phyloP scores from a whole-genome alignment of 805 yeast genomes.

The Kodamaea laetipori region DNA sequence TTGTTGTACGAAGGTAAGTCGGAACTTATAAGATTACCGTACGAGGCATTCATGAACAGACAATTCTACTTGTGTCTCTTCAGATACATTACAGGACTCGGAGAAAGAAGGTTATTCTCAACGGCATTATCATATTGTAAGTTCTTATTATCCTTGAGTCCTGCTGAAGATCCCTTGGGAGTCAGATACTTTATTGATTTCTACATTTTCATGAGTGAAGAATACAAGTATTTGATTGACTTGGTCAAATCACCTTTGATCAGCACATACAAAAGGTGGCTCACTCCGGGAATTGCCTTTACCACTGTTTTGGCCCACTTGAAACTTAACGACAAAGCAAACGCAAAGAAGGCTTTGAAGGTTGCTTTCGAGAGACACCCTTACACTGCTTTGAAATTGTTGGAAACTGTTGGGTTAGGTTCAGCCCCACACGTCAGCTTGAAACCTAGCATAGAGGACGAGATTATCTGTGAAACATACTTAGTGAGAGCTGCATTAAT shows the following conservation, averaged over 20 bases:
- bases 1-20: constrained; percentile 48
- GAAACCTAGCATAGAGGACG: constrained; percentile 10
- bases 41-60: constrained; percentile 71
- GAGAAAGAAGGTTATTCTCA: constrained; percentile 72
- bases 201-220: constrained; percentile 67
- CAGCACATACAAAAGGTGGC: constrained; percentile 63
- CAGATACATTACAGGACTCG: constrained; percentile 67
- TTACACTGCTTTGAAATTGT: constrained; percentile 52
- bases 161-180: constrained; percentile 82
- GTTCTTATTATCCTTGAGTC: constrained; percentile 65
- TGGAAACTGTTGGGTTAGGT: constrained; percentile 48
- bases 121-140: constrained; percentile 81
- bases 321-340: constrained; percentile 37
- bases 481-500: constrained; percentile 53
- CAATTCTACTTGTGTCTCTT: constrained; percentile 75
- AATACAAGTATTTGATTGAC: constrained; percentile 61
- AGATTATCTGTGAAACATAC: constrained; percentile 48
- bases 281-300: constrained; percentile 69
- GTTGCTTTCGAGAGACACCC: constrained; percentile 61
- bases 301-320: constrained; percentile 67
- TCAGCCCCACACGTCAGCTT: background rate
- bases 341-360: constrained; percentile 51
- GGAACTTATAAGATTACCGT: constrained; percentile 70
- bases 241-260: constrained; percentile 58
- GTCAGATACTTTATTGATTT: constrained; percentile 81